A percentile compares a stretch with the other conserved stretches of the same genome.
Conservation (phyloP, 2,329 filamentous ascomycete species). For the Colletotrichum sp. region DNA sequence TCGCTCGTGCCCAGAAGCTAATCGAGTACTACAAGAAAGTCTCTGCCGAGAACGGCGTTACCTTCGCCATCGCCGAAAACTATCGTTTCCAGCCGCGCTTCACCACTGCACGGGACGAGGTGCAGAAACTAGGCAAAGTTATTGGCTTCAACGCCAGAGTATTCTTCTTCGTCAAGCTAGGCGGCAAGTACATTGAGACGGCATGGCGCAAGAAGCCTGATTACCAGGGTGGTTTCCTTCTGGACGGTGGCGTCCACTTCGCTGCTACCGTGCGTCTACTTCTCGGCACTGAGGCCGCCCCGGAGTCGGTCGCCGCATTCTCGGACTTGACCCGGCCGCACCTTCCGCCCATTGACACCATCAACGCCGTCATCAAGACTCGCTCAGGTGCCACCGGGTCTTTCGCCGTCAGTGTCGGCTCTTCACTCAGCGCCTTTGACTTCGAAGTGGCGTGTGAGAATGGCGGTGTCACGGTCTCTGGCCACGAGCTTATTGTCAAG, state of each 20-base stretch:
- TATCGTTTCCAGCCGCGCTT: constrained; percentile 68
- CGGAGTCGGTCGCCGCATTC: constrained; percentile 57
- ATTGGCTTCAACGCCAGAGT: constrained; percentile 44
- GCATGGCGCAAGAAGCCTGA: constrained; percentile 70
- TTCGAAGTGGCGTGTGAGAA: constrained; percentile 63
- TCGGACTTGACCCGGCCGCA: constrained; percentile 51
- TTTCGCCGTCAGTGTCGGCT: constrained; percentile 63
- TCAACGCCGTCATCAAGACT: constrained; percentile 63
- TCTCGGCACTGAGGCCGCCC: constrained; percentile 46
- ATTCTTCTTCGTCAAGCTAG: constrained; percentile 44
- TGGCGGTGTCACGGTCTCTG: constrained; percentile 56
- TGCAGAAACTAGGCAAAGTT: constrained; percentile 55
- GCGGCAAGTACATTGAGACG: constrained; percentile 21
- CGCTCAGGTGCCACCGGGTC: constrained; percentile 60
- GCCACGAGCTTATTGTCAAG: constrained; percentile 48
- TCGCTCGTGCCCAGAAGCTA: constrained; percentile 47
- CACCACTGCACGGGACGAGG: constrained; percentile 44
- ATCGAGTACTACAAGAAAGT: constrained; percentile 38
- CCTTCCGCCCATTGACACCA: constrained; percentile 70
- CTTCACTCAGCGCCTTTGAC: constrained; percentile 56
- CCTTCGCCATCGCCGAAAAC: constrained; percentile 74
- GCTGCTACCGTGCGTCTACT: constrained; percentile 67
- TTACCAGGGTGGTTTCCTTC: constrained; percentile 77
- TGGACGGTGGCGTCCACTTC: constrained; percentile 79
- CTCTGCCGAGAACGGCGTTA: constrained; percentile 34